Conservation (phyloP, 495 filamentous ascomycete species). For the Sabuloglossum arenarium region DNA sequence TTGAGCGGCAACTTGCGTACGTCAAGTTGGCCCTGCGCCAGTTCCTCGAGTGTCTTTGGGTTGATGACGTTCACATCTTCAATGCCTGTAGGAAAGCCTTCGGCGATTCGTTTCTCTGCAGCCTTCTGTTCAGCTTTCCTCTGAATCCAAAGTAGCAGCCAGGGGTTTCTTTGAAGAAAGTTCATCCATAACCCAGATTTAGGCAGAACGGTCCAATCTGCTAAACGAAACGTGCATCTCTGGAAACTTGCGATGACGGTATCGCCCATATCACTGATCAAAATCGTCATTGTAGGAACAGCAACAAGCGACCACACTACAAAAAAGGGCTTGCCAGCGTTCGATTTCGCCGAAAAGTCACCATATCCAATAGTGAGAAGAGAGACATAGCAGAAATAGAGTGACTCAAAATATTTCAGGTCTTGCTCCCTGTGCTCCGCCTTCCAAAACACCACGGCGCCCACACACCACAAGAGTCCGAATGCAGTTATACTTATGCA, state of each 20-base stretch:
- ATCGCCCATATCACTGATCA: constrained; percentile 41
- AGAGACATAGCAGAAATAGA: constrained; percentile 26
- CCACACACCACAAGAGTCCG: constrained; percentile 20
- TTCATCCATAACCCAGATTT: constrained; percentile 25
- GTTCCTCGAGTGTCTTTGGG: constrained; percentile 24
- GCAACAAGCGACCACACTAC: constrained; percentile 30
- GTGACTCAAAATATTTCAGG: constrained; percentile 22
- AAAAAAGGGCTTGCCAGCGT: constrained; percentile 22
- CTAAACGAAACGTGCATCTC: constrained; percentile 27
- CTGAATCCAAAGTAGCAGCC: constrained; percentile 21
- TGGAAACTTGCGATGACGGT: constrained; percentile 38
- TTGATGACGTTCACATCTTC: constrained; percentile 11
- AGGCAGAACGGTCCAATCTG: constrained; percentile 36
- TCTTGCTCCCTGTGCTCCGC: constrained; percentile 14
- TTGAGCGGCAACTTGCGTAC: constrained; percentile 25
- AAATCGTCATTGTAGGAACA: constrained; percentile 46
- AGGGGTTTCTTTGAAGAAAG: constrained; percentile 22
- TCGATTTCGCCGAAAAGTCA: constrained; percentile 20
- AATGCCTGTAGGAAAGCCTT: constrained; percentile 24
- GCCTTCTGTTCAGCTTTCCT: constrained; percentile 11
- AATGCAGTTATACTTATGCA: constrained; percentile 17
- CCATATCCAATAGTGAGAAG: constrained; percentile 23
- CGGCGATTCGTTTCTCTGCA: constrained; percentile 23
- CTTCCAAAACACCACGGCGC: constrained; percentile 22
- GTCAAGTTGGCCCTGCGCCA: constrained; percentile 19